A percentile compares a stretch with the other conserved stretches of the same genome.
These are phyloP conservation scores for Ophiostoma novo-ulmi DNA, from an alignment of 2,329 filamentous ascomycete genomes.

Conservation along the genomic window DNA sequence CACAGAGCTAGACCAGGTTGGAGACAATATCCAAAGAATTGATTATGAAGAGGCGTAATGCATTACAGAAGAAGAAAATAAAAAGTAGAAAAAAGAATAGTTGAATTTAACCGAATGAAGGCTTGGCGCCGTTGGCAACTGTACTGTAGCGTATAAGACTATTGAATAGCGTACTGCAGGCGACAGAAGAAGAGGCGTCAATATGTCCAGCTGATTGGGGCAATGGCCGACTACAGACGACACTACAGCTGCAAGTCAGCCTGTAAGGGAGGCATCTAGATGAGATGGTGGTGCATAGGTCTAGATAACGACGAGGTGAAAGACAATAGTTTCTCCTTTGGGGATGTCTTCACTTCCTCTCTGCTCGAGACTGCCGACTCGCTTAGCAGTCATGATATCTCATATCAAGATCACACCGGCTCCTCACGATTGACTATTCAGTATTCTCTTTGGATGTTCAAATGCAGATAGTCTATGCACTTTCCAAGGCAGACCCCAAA, in stretches of 20 bases:
- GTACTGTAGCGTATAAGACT: neutral
- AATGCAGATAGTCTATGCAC: neutral
- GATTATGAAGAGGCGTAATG: neutral
- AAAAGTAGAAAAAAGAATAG: neutral
- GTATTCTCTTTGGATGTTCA: neutral
- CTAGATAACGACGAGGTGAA: neutral
- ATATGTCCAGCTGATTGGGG: neutral
- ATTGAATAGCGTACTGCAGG: neutral
- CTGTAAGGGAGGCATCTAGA: neutral
- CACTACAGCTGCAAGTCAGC: neutral
- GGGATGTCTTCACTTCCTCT: too few species aligned
- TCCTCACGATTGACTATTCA: neutral
- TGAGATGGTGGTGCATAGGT: too few species aligned
- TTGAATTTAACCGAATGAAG: neutral
- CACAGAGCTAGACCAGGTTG: neutral
- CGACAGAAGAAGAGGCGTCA: neutral
- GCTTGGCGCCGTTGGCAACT: neutral
- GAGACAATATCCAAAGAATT: conserved; percentile 1
- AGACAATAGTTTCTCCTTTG: neutral
- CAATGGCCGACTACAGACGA: neutral
- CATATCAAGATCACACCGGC: neutral
- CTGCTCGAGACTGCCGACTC: neutral
- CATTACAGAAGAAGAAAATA: neutral
- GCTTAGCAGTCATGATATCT: neutral
- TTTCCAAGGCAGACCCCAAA: neutral